These are phyloP conservation scores for Flueggea neowawraea DNA, from an alignment of 441 rosid species.

Conservation along the genomic window DNA sequence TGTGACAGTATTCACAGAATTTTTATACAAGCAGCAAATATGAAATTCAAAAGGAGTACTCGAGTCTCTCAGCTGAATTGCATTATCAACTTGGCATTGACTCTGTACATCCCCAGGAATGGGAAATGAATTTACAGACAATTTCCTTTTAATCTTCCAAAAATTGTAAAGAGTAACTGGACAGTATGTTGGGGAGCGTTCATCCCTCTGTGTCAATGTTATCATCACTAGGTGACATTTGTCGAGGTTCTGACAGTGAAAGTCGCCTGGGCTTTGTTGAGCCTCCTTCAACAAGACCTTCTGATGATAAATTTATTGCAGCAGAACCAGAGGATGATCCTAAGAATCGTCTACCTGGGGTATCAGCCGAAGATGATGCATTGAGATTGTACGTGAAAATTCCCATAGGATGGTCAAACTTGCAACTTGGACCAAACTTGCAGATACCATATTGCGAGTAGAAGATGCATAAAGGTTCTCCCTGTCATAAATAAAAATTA, in stretches of 20 bases:
- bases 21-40: constrained; percentile 53
- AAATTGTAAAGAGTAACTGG: constrained; percentile 18
- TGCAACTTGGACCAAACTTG: constrained; percentile 99
- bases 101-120: constrained; percentile 61
- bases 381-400: constrained; percentile 65
- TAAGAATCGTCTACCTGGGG: constrained; percentile 44
- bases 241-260: constrained; percentile 81
- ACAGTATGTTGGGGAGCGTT: constrained; percentile 19
- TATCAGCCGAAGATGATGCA: constrained; percentile 56
- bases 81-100: constrained; percentile 36
- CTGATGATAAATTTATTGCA: constrained; percentile 46
- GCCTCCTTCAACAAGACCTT: constrained; percentile 73
- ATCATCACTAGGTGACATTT: constrained; percentile 69
- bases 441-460: constrained; percentile 96
- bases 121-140: constrained; percentile 68
- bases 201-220: constrained; percentile 62
- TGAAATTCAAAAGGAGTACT: constrained; percentile 31
- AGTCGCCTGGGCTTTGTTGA: constrained; percentile 54
- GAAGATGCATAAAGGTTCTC: constrained; percentile 92
- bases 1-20: constrained; percentile 43
- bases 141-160: constrained; percentile 28
- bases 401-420: constrained; percentile 98
- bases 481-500: constrained; percentile 43
- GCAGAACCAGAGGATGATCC: constrained; percentile 57
- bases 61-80: constrained; percentile 43